Evolutionary conservation across 371 early-diverging fungal species (phyloP).

Genomic region (Rhizopus microsporus): DNA sequence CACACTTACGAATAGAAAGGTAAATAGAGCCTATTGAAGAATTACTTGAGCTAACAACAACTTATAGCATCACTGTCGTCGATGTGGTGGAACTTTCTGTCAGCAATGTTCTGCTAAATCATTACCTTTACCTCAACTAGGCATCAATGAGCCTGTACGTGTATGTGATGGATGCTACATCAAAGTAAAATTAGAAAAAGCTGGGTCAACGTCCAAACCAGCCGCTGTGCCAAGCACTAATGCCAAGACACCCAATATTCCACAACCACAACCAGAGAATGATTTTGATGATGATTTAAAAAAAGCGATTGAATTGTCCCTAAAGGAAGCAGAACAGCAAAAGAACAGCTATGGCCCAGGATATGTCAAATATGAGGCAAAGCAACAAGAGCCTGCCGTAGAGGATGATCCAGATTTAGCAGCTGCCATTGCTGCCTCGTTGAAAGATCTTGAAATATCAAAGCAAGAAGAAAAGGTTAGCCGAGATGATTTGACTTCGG

Average conservation of each 20-base stretch:
- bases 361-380: conserved; percentile 30
- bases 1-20: conserved; percentile 91
- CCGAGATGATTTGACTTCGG: conserved; percentile 46
- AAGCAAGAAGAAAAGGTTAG: conserved; percentile 4
- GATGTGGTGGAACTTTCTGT: conserved; percentile 93
- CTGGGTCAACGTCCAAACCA: conserved; percentile 13
- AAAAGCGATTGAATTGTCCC: conserved; percentile 84
- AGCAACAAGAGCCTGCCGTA: conserved; percentile 8
- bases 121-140: conserved; percentile 81
- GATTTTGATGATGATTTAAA: conserved; percentile 84
- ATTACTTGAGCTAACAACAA: background rate
- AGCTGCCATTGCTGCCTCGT: conserved; percentile 91
- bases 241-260: conserved; percentile 5
- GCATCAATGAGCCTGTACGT: conserved; percentile 85
- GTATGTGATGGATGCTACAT: conserved; percentile 91
- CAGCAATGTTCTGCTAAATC: conserved; percentile 87
- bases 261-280: conserved; percentile 27
- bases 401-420: conserved; percentile 87
- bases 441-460: conserved; percentile 62
- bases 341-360: conserved; percentile 32
- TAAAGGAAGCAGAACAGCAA: conserved; percentile 71
- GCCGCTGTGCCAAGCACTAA: conserved; percentile 7
- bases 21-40: conserved; percentile 10
- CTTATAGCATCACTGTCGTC: conserved; percentile 89
- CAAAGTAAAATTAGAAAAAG: conserved; percentile 57